A percentile compares a stretch with the other conserved stretches of the same genome.
Evolutionary conservation across 257 asterid genomes (phyloP).

Genomic region (Cinchona pubescens): DNA sequence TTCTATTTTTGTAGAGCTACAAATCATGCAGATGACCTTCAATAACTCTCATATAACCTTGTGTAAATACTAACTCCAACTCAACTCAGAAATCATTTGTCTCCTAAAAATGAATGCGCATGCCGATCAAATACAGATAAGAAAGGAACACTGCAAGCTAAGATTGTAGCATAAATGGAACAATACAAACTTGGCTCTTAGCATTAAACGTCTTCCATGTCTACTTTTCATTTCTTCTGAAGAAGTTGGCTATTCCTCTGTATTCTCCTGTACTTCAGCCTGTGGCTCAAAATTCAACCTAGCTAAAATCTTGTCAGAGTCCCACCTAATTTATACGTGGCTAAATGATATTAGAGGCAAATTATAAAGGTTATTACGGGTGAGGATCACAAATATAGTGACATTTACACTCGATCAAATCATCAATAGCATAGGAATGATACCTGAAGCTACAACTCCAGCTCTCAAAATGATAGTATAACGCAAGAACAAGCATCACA

Average conservation of each 20-base stretch:
- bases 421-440: not conserved
- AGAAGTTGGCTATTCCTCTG: not conserved
- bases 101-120: not conserved
- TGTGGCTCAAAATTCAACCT: not conserved
- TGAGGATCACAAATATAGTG: not conserved
- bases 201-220: not conserved
- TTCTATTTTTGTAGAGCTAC: not conserved
- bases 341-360: not conserved
- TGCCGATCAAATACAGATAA: not conserved
- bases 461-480: not conserved
- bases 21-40: not conserved
- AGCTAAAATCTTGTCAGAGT: not conserved
- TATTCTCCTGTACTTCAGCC: not conserved
- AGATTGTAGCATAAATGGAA: not conserved
- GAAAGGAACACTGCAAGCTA: not conserved
- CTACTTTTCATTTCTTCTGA: not conserved
- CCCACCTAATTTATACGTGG: not conserved
- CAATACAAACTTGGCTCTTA: not conserved
- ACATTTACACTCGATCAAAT: no score
- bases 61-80: not conserved
- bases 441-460: not conserved
- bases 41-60: not conserved
- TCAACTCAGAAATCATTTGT: not conserved
- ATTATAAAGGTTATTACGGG: not conserved
- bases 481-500: not conserved